Evolutionary conservation across 257 asterid genomes (phyloP).

Genomic region (Petunia secreta): DNA sequence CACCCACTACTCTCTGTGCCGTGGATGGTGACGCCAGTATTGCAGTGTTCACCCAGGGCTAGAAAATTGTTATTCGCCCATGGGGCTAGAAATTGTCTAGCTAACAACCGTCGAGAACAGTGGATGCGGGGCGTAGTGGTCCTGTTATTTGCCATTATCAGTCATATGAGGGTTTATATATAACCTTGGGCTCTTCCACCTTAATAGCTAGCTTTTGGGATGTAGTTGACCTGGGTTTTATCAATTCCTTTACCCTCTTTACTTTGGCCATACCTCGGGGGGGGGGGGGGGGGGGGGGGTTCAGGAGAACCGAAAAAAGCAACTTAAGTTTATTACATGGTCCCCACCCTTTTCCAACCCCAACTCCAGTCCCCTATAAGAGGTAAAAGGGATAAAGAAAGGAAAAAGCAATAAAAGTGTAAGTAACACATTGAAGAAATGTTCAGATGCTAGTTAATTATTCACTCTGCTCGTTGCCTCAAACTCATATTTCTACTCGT

Average conservation of each 20-base stretch:
- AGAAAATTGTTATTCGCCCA: no score
- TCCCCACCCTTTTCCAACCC: background rate
- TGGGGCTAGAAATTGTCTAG: no score
- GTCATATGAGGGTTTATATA: no score
- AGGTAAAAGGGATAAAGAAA: background rate
- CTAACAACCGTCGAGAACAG: no score
- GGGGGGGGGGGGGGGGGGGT: background rate
- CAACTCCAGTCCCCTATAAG: background rate
- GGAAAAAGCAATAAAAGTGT: background rate
- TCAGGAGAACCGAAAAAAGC: constrained; percentile 5
- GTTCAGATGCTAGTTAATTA: background rate
- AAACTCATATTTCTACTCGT: constrained; percentile 15
- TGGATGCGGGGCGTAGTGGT: no score
- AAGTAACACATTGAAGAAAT: background rate
- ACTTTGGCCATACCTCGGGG: background rate
- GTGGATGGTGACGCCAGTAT: no score
- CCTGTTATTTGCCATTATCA: no score
- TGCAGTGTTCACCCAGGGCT: no score
- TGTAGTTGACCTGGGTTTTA: no score
- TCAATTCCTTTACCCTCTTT: background rate
- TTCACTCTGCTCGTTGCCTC: background rate
- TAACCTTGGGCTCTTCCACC: no score
- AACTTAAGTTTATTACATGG: constrained; percentile 5
- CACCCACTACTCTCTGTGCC: no score
- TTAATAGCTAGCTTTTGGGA: no score